Evolutionary conservation across 495 filamentous ascomycete genomes (phyloP), one percentile per base, ranked within the genome.

Genomic region (Penicillium parvum): DNA sequence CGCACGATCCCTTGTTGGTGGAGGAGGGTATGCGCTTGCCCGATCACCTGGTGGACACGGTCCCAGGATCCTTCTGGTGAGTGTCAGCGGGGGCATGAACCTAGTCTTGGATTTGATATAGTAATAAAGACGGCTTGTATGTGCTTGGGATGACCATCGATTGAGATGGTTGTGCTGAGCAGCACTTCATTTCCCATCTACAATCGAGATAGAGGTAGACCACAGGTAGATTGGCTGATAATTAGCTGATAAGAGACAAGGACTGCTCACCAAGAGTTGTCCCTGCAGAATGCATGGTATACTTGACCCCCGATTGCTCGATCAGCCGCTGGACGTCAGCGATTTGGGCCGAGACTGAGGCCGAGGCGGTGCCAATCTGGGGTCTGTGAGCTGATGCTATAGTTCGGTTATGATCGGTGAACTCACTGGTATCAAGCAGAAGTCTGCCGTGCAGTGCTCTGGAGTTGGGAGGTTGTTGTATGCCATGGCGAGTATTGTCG

Each of bases 251-350:
- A 7, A 10, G 5, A 7, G 7, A 19, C 14, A 35, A 37, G 14
- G 7, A 32, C 17, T 16, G 76, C 80, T 32, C 68, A 95, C 90
- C 90, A 26, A 97, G 77, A 0, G 91, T 96, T 0, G 90, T 96
- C 12, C 91, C 91, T 5, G 86, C 86, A 3, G 86, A 89, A 60
- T 96, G 91, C 89, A 97, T 91, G 36, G 76, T 78, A 57, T 89
- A 91, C 32, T 75, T 81, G 50, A 97, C 55, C 6, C 86, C 88
- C 44, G 83, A 89, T 37, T 74, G 77, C 55, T 83, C 78, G 51
- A 98, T 75, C 12, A 98, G 72, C n/a, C 82, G 75, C 61, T 97
- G 91, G 30, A 98, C 89, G 28, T 84, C 81, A 28, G 92, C 90
- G 22, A 98, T 78, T 63, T 96, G 86, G 35, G 81, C 73, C 1